Conservation (phyloP, 805 yeast genomes). For the Myxozyma monticola region DNA sequence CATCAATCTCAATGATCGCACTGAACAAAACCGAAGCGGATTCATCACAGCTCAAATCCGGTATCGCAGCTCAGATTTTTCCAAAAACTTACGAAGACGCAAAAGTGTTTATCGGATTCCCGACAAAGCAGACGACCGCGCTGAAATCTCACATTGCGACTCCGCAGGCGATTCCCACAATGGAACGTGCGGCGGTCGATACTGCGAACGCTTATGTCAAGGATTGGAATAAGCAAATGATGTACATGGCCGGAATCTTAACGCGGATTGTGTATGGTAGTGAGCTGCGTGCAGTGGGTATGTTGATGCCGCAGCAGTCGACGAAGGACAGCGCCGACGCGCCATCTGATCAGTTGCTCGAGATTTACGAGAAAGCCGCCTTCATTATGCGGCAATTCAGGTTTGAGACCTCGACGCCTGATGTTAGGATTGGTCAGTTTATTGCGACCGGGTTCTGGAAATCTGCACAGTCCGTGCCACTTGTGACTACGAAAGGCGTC, state of each 20-base stretch:
- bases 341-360: no score
- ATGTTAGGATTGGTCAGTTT: slow-evolving; percentile 38
- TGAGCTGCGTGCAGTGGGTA: slow-evolving; percentile 34
- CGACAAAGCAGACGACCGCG: slow-evolving; percentile 45
- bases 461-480: slow-evolving; percentile 33
- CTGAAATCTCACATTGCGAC: slow-evolving; percentile 41
- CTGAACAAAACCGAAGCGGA: slow-evolving; percentile 36
- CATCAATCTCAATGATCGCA: slow-evolving; percentile 39
- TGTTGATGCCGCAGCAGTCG: slow-evolving; percentile 8
- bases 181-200: slow-evolving; percentile 47
- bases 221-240: slow-evolving; percentile 44
- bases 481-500: slow-evolving; percentile 40
- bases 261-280: slow-evolving; percentile 40
- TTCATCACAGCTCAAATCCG: slow-evolving; percentile 37
- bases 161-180: slow-evolving; percentile 45
- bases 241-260: slow-evolving; percentile 42
- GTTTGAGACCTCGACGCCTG: slow-evolving; percentile 41
- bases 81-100: slow-evolving; percentile 42
- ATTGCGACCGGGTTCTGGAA: slow-evolving; percentile 43
- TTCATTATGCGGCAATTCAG: slow-evolving; percentile 37
- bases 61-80: slow-evolving; percentile 40
- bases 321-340: background rate
- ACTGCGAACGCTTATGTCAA: slow-evolving; percentile 44
- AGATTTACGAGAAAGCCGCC: slow-evolving; percentile 29
- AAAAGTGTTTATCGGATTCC: slow-evolving; percentile 44